phyloP scores from a whole-genome alignment of 2,329 filamentous ascomycete species.

The Fusarium dimerum region DNA sequence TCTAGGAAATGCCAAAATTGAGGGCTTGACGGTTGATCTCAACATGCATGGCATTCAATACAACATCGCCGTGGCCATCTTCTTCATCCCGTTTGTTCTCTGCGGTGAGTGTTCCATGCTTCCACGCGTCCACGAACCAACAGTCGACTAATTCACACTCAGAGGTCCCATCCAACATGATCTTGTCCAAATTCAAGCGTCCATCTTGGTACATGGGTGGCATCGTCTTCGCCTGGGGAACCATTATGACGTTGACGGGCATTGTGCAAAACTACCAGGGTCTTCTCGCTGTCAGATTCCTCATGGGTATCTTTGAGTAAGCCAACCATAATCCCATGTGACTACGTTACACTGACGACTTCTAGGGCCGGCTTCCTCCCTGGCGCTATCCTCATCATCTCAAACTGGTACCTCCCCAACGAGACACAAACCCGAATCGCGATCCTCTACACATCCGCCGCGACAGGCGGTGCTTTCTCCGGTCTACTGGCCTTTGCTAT shows the following conservation, averaged over 20 bases:
- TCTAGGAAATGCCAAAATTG: conserved; percentile 50
- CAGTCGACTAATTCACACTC: no score
- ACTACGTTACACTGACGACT: no score
- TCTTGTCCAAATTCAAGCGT: conserved; percentile 60
- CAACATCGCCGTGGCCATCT: conserved; percentile 53
- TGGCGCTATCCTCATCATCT: conserved; percentile 30
- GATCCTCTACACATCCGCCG: conserved; percentile 27
- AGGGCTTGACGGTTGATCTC: conserved; percentile 33
- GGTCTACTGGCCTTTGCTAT: conserved; percentile 21
- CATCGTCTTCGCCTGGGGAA: conserved; percentile 57
- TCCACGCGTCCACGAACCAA: no score
- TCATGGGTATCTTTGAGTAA: conserved; percentile 35
- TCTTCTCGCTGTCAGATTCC: conserved; percentile 26
- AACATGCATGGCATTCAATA: conserved; percentile 58
- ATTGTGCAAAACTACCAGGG: conserved; percentile 31
- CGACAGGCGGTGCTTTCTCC: conserved; percentile 51
- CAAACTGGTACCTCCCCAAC: conserved; percentile 33
- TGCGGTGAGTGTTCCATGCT: conserved; percentile 24
- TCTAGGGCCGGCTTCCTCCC: conserved; percentile 32
- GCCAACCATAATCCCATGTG: no score
- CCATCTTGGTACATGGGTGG: conserved; percentile 65
- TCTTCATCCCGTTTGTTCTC: conserved; percentile 57
- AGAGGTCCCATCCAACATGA: conserved; percentile 60
- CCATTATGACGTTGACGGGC: conserved; percentile 29
- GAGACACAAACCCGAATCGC: conserved; percentile 28